Base-by-base conservation (phyloP, 1,284 basidiomycete genomes). In the Melampsora americana region DNA sequence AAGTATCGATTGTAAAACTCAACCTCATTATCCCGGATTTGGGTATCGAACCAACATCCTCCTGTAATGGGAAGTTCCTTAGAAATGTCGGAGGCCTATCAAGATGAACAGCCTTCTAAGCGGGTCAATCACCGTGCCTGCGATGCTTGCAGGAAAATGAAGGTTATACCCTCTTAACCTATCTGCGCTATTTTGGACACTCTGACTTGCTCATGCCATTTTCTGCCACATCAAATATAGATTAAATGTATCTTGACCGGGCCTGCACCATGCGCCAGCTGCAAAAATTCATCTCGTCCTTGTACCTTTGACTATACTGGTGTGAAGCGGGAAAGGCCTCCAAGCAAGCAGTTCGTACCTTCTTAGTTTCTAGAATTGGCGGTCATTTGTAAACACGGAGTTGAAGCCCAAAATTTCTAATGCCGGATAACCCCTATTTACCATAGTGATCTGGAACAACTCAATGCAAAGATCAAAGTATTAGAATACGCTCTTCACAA, bases 131-230 rank as follows among this genome's bases (percentile, higher is more conserved):
- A 28, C 39, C 42, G 70, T 14, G 70, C 70, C n/a, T 73, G 70
- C 28, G 70, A 73, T 26, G 46, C 62, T 35, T 73, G 70, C 42
- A n/a, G 70, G 28, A 73, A 66, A 50, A 73, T 44, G 44, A 73
- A 73, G 39, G 70, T 73, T 14, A n/a, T 56, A 23, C n/a, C n/a
- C 7, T 23, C 53, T 28, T 20, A 56, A 42, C 11, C 39, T 20
- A 56, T 23, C 14, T 56, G 20, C n/a, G 26, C n/a, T 56, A 16
- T n/a, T 23, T n/a, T 56, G n/a, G n/a, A n/a, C n/a, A 56, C 53
- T 56, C 28, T 28, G 28, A 23, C n/a, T 5, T 12, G 18, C 53
- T 56, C n/a, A 56, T n/a, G n/a, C n/a, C 53, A 56, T 14, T 28
- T 56, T 28, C 4, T 16, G 53, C 14, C 12, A 32, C 11, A 42